phyloP scores from a whole-genome alignment of 2,329 filamentous ascomycete species.

The Penicillium paneum region DNA sequence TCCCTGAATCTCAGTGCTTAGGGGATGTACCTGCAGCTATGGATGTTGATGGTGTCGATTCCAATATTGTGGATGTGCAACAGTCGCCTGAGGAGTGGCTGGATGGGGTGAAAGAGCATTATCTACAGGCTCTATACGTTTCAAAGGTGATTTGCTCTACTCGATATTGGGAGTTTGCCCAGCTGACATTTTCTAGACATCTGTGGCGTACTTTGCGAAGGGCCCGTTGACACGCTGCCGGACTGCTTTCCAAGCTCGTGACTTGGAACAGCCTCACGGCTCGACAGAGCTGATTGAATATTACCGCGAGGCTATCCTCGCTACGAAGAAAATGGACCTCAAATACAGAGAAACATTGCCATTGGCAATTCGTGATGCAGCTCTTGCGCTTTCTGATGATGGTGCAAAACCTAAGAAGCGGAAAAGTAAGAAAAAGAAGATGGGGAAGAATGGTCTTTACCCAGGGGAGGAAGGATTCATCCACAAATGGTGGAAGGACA shows the following conservation, averaged over 20 bases:
- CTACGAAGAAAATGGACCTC: constrained; percentile 47
- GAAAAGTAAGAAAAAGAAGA: constrained; percentile 42
- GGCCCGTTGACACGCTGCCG: constrained; percentile 49
- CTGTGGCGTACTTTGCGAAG: constrained; percentile 52
- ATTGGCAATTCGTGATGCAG: constrained; percentile 36
- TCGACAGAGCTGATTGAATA: constrained; percentile 34
- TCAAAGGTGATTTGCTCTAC: constrained; percentile 35
- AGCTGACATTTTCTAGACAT: constrained; percentile 35
- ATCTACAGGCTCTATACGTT: constrained; percentile 44
- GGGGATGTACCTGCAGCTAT: constrained; percentile 1
- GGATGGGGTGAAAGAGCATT: constrained; percentile 38
- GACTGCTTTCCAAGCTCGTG: constrained; percentile 35
- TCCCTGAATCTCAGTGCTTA: constrained; percentile 19
- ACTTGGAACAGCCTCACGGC: constrained; percentile 19
- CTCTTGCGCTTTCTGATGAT: constrained; percentile 39
- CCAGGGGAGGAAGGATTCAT: constrained; percentile 45
- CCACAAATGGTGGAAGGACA: constrained; percentile 46
- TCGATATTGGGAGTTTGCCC: constrained; percentile 1
- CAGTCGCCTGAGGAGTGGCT: constrained; percentile 38
- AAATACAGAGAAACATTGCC: constrained; percentile 48
- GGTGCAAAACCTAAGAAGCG: constrained; percentile 29
- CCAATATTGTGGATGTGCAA: constrained; percentile 14
- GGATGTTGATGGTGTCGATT: constrained; percentile 14
- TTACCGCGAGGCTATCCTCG: constrained; percentile 43
- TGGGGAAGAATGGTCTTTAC: constrained; percentile 49